These are phyloP conservation scores for Filosporella fistucella DNA, from an alignment of 495 filamentous ascomycete genomes.

Conservation along the genomic window DNA sequence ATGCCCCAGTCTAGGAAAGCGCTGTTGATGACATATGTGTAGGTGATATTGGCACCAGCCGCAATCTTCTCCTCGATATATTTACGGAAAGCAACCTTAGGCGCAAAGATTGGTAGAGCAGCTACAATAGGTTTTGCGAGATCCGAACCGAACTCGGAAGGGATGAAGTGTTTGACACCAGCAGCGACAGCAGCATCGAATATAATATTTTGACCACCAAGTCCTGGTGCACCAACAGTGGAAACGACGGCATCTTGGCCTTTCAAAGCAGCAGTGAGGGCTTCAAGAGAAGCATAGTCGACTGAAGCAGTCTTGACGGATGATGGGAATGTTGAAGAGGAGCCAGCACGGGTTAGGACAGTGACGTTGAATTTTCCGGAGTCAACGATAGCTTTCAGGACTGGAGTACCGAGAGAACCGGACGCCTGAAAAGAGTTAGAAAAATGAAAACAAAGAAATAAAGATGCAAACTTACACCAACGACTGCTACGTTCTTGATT, in stretches of 20 bases:
- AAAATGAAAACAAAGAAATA: no score
- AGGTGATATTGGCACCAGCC: slow-evolving; percentile 31
- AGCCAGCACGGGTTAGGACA: slow-evolving; percentile 45
- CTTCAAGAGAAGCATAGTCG: slow-evolving; percentile 50
- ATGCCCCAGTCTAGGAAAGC: slow-evolving; percentile 48
- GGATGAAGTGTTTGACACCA: slow-evolving; percentile 57
- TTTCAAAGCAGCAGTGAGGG: slow-evolving; percentile 41
- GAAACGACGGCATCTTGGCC: slow-evolving; percentile 59
- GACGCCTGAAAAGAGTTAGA: no score
- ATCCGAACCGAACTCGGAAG: slow-evolving; percentile 58
- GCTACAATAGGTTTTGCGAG: slow-evolving; percentile 27
- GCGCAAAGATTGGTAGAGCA: slow-evolving; percentile 36
- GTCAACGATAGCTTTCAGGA: slow-evolving; percentile 48
- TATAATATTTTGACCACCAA: slow-evolving; percentile 35
- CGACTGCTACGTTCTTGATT: slow-evolving; percentile 46
- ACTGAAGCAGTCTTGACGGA: slow-evolving; percentile 37
- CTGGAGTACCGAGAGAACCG: slow-evolving; percentile 54
- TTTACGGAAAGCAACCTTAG: slow-evolving; percentile 38
- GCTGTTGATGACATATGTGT: slow-evolving; percentile 38
- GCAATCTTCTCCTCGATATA: slow-evolving; percentile 35
- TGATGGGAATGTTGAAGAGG: slow-evolving; percentile 32
- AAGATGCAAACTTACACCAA: no score
- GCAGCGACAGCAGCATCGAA: slow-evolving; percentile 58
- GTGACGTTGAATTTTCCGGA: slow-evolving; percentile 53
- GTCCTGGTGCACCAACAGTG: slow-evolving; percentile 34